phyloP scores from a whole-genome alignment of 305 asterid species.

The Fraxinus nigra region DNA sequence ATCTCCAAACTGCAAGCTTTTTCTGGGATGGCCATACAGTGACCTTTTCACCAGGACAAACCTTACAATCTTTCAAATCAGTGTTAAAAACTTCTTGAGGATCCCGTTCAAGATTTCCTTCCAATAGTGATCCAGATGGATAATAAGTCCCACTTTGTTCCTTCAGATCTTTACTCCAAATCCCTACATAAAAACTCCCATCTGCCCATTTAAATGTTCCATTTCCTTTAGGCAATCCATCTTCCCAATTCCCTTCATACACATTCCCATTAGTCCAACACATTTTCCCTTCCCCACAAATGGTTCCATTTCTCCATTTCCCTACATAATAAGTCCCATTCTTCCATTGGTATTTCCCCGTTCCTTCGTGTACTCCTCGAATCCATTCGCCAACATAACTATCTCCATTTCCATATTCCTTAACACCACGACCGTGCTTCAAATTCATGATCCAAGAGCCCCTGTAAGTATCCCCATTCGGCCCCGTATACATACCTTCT shows the following conservation, averaged over 20 bases:
- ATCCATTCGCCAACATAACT: conserved; percentile 68
- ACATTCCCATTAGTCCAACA: conserved; percentile 50
- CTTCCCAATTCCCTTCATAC: conserved; percentile 71
- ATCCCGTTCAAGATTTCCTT: conserved; percentile 56
- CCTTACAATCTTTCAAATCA: conserved; percentile 50
- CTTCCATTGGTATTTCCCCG: conserved; percentile 66
- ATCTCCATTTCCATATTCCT: conserved; percentile 57
- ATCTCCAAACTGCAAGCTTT: conserved; percentile 70
- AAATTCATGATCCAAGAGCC: conserved; percentile 73
- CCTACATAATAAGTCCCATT: conserved; percentile 56
- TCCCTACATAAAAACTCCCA: conserved; percentile 66
- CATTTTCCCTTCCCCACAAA: conserved; percentile 55
- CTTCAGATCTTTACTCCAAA: conserved; percentile 55
- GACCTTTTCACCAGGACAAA: conserved; percentile 56
- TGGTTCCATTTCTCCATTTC: conserved; percentile 56
- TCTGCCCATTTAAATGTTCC: conserved; percentile 61
- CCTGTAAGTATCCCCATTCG: conserved; percentile 47
- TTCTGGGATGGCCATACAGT: conserved; percentile 85
- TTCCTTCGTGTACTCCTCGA: conserved; percentile 54
- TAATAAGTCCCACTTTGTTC: conserved; percentile 59
- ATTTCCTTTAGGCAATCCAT: conserved; percentile 59
- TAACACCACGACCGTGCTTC: conserved; percentile 55
- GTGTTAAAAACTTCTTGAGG: conserved; percentile 48
- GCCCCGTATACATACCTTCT: conserved; percentile 58
- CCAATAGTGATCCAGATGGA: conserved; percentile 43